Conservation (phyloP, 2,329 filamentous ascomycete genomes). For the Thelonectria olida region DNA sequence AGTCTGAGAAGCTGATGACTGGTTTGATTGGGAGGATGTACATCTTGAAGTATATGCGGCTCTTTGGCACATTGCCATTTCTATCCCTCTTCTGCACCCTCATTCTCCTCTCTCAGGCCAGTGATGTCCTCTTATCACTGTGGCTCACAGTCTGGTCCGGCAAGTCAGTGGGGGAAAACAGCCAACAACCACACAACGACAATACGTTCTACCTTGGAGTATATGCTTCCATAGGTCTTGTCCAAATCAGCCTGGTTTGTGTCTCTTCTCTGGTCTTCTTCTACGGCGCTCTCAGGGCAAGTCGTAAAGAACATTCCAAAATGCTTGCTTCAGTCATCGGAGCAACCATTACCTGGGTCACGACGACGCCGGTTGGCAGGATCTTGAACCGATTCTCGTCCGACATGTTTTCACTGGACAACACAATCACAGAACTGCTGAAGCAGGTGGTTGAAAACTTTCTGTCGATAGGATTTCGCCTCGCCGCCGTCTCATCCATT, state of each 20-base stretch:
- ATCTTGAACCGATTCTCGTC: constrained; percentile 10
- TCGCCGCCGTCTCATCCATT: constrained; percentile 4
- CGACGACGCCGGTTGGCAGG: constrained; percentile 4
- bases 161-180: too few species aligned
- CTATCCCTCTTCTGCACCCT: neutral
- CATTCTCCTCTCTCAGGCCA: neutral
- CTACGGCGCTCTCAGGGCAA: neutral
- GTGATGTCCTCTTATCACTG: neutral
- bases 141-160: constrained; percentile 16
- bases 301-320: constrained; percentile 2
- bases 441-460: constrained; percentile 17
- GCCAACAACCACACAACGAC: too few species aligned
- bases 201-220: constrained; percentile 2
- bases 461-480: constrained; percentile 4
- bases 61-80: neutral
- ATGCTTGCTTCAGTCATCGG: constrained; percentile 15
- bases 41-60: constrained; percentile 7
- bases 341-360: constrained; percentile 18
- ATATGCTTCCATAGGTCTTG: neutral
- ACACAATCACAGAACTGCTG: neutral
- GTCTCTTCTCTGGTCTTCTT: constrained; percentile 2
- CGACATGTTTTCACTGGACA: constrained; percentile 17
- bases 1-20: neutral
- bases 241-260: neutral
- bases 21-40: neutral